phyloP scores from a whole-genome alignment of 2,329 filamentous ascomycete species.

The Botrytis cinerea region DNA sequence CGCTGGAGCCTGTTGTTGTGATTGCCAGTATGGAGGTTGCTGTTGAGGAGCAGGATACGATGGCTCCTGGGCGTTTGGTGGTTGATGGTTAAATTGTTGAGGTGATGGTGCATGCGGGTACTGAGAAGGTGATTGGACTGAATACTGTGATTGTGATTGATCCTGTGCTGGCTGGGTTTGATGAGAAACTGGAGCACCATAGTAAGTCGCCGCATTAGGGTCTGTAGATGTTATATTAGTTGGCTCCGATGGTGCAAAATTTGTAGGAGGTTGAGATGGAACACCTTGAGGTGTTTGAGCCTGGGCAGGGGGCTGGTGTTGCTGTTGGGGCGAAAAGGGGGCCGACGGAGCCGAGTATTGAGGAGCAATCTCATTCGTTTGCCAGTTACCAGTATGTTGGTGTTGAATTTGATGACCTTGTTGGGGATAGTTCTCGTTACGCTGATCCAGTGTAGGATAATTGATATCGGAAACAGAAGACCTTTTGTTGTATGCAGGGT shows the following conservation, averaged over 20 bases:
- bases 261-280: conserved; percentile 41
- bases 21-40: conserved; percentile 54
- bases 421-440: conserved; percentile 33
- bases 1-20: conserved; percentile 46
- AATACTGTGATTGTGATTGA: conserved; percentile 41
- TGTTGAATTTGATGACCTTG: conserved; percentile 49
- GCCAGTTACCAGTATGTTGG: conserved; percentile 56
- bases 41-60: conserved; percentile 32
- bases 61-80: conserved; percentile 37
- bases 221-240: conserved; percentile 48
- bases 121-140: conserved; percentile 42
- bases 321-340: conserved; percentile 28
- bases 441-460: conserved; percentile 33
- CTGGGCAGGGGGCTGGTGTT: conserved; percentile 34
- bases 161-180: conserved; percentile 47
- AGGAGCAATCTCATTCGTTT: conserved; percentile 35
- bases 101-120: conserved; percentile 37
- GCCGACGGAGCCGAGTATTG: conserved; percentile 32
- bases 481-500: conserved; percentile 42
- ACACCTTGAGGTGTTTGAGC: conserved; percentile 40
- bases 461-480: conserved; percentile 32
- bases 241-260: conserved; percentile 42
- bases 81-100: conserved; percentile 32
- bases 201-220: conserved; percentile 60
- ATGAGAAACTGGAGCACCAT: conserved; percentile 45